A percentile compares a stretch with the other conserved stretches of the same genome.
Evolutionary conservation across 352 stramenopile genomes (phyloP).

Genomic region (Globisporangium megalacanthum): DNA sequence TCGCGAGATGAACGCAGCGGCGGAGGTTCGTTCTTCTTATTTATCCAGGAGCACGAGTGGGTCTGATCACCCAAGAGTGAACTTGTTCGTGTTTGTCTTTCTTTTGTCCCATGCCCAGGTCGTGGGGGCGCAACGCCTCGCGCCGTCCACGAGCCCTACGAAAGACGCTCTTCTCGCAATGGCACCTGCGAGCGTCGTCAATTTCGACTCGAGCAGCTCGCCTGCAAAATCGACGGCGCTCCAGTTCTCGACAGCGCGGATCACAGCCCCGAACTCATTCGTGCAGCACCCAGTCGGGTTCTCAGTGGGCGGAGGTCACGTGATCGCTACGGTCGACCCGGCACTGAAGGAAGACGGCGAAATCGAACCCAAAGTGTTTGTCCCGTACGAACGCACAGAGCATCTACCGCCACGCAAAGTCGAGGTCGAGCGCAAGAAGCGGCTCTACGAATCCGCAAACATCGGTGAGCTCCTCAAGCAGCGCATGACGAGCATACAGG

Average conservation of each 20-base stretch:
- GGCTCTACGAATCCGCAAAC: constrained; percentile 42
- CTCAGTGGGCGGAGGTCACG: constrained; percentile 41
- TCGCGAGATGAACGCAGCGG: too few relatives aligned
- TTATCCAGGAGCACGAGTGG: too few relatives aligned
- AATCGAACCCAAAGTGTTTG: constrained; percentile 71
- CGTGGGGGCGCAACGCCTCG: constrained; percentile 20
- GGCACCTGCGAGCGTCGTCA: constrained; percentile 38
- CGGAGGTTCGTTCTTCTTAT: too few relatives aligned
- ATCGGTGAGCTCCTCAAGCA: constrained; percentile 39
- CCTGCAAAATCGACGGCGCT: constrained; percentile 22
- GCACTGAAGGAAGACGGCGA: constrained; percentile 42
- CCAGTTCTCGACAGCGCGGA: constrained; percentile 29
- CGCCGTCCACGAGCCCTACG: constrained; percentile 51
- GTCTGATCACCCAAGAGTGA: neutral
- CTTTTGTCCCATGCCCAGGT: neutral
- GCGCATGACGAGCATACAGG: constrained; percentile 36
- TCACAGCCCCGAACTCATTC: constrained; percentile 31
- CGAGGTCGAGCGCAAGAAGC: constrained; percentile 67
- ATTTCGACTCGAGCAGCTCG: constrained; percentile 38
- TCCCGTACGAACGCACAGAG: constrained; percentile 53
- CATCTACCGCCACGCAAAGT: constrained; percentile 54
- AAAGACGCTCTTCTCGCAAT: constrained; percentile 24
- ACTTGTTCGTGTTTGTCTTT: neutral
- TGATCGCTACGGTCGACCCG: constrained; percentile 31
- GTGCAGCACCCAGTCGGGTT: constrained; percentile 32